These are phyloP conservation scores for Yamadazyma sp. DNA, from an alignment of 805 yeast genomes.

Conservation along the genomic window DNA sequence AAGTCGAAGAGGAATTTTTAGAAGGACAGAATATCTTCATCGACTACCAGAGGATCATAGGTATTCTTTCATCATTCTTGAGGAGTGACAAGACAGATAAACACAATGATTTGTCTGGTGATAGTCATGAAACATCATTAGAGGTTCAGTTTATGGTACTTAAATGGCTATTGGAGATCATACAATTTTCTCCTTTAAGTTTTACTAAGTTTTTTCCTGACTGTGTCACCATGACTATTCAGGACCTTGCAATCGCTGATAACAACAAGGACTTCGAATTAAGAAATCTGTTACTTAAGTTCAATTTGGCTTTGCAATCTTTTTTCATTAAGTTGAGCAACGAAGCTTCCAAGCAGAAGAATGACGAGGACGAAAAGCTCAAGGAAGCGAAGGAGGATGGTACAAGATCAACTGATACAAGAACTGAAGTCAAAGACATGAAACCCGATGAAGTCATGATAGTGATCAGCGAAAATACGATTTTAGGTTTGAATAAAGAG, in stretches of 20 bases:
- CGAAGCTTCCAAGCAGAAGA: conserved; percentile 14
- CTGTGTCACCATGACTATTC: conserved; percentile 63
- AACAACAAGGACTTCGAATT: conserved; percentile 37
- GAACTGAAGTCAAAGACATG: too few relatives aligned
- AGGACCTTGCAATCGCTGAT: conserved; percentile 37
- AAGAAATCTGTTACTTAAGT: conserved; percentile 34
- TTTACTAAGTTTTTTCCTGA: conserved; percentile 75
- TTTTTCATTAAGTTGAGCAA: conserved; percentile 33
- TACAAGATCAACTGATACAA: too few relatives aligned
- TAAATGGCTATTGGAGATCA: conserved; percentile 75
- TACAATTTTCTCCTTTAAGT: conserved; percentile 73
- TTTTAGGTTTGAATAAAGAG: conserved; percentile 44
- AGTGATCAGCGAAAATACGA: conserved; percentile 23
- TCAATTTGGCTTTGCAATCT: conserved; percentile 33
- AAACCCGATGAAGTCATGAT: too few relatives aligned
- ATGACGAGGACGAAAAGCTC: conserved; percentile 57
- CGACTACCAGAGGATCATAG: conserved; percentile 77
- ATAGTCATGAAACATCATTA: conserved; percentile 36
- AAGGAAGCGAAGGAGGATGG: conserved; percentile 38
- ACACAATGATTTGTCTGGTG: conserved; percentile 30
- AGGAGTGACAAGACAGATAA: conserved; percentile 43
- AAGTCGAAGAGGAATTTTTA: conserved; percentile 41
- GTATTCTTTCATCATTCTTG: conserved; percentile 76
- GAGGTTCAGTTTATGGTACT: conserved; percentile 79
- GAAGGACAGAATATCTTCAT: conserved; percentile 73